Conservation (phyloP, 495 filamentous ascomycete genomes). For the Penicillium soppii region DNA sequence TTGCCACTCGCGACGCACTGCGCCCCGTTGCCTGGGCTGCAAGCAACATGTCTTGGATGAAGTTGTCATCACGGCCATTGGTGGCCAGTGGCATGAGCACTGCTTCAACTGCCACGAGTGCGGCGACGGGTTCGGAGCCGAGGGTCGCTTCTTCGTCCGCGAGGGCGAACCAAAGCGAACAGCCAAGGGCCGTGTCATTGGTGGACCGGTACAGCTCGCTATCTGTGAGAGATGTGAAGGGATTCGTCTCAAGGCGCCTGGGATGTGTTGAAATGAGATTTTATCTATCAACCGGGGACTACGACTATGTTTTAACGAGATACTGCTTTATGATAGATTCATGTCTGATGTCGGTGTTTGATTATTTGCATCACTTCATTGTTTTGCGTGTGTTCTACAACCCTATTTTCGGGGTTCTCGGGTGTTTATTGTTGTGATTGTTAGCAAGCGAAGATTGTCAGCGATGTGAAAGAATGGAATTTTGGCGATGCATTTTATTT, state of each 20-base stretch:
- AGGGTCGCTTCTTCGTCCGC: constrained; percentile 64
- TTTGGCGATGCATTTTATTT: constrained; percentile 20
- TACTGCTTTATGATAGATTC: constrained; percentile 21
- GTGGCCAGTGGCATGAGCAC: constrained; percentile 87
- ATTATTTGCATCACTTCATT: constrained; percentile 9
- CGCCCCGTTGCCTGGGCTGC: constrained; percentile 84
- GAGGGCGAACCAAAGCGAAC: constrained; percentile 54
- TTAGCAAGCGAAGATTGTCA: constrained; percentile 13
- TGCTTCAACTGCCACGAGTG: constrained; percentile 87
- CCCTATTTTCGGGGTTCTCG: background rate
- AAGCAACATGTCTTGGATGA: constrained; percentile 81
- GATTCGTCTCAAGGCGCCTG: constrained; percentile 58
- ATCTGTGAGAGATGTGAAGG: constrained; percentile 66
- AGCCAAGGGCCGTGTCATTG: constrained; percentile 48
- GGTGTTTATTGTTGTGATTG: background rate
- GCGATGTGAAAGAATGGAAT: background rate
- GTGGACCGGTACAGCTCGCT: constrained; percentile 48
- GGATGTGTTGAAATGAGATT: constrained; percentile 32
- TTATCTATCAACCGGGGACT: constrained; percentile 1
- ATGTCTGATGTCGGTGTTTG: constrained; percentile 14
- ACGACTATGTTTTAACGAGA: constrained; percentile 18
- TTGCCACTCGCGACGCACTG: constrained; percentile 89
- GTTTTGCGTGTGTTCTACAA: constrained; percentile 2
- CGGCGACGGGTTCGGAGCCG: constrained; percentile 54
- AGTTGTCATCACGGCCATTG: constrained; percentile 80